Percentiles rank a stretch among this genome's conserved stretches.
Evolutionary conservation across 1,284 basidiomycete species (phyloP).

Genomic region (Cerrena zonata): DNA sequence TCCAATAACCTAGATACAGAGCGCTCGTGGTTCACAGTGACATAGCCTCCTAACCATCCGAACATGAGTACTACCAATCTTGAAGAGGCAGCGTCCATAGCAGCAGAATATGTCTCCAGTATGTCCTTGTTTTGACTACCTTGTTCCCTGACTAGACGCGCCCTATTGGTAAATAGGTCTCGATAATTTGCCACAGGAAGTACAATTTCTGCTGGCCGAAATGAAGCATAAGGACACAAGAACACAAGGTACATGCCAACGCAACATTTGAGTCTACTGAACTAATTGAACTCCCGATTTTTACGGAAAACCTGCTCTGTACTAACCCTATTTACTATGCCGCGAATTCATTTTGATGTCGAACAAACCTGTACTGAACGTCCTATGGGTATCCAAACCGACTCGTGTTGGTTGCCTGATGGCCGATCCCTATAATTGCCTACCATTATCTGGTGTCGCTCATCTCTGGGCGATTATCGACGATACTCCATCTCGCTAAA

Average conservation of each 20-base stretch:
- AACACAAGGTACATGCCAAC: conserved; percentile 38
- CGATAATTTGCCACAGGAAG: conserved; percentile 72
- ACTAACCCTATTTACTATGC: too few relatives aligned
- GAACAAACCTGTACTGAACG: too few relatives aligned
- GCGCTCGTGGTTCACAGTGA: too few relatives aligned
- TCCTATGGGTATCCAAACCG: too few relatives aligned
- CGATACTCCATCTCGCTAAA: background rate
- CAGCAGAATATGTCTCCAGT: conserved; percentile 69
- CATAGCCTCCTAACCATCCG: too few relatives aligned
- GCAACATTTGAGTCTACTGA: background rate
- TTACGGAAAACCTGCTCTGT: too few relatives aligned
- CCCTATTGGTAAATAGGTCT: conserved; percentile 40
- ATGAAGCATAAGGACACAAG: conserved; percentile 56
- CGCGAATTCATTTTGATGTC: too few relatives aligned
- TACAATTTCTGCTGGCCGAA: conserved; percentile 66
- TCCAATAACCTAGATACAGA: too few relatives aligned
- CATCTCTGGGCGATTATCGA: background rate
- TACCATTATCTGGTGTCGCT: background rate
- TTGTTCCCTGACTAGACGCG: conserved; percentile 7
- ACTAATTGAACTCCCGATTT: background rate
- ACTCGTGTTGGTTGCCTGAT: background rate
- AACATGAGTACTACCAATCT: conserved; percentile 30
- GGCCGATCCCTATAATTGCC: conserved; percentile 3
- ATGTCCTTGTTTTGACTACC: conserved; percentile 24
- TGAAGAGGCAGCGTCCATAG: conserved; percentile 66